Evolutionary conservation across 768 basidiomycete species (phyloP), one percentile per base, ranked within the genome.

Genomic region (Lactarius sp.): DNA sequence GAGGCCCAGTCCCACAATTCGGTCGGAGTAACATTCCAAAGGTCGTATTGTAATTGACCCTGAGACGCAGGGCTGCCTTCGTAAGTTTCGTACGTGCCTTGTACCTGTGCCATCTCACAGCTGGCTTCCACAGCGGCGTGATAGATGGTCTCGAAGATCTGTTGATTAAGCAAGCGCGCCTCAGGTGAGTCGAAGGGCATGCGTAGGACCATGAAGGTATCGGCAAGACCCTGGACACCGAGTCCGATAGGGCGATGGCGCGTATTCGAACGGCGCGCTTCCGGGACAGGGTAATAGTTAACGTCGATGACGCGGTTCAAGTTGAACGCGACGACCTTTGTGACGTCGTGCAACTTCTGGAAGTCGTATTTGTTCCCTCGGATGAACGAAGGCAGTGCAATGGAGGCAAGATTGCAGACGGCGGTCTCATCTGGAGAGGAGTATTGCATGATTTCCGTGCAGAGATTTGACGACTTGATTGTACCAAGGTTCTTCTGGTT

Each of bases 91-190:
- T 98, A 99, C 3, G 89, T 81, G 27, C 92, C 94, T 20, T 88
- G 85, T 60, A 70, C 77, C 72, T 79, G 83, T 22, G 96, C 94
- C 62, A 98, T 75, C 76, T 98, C 97, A 63, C 82, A 85, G 66
- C 92, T 94, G 4, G 92, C 87, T 75, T 98, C 96, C 31, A 94
- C 83, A 1, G 92, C 91, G 61, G 83, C 96, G 69, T 99, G 94
- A 74, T 98, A 99, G 73, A 99, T 98, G 14, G 97, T 99, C 80
- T 99, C 97, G 74, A 97, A 98, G 75, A 99, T 98, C 76, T 96
- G 85, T 66, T 88, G 80, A 79, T 99, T 98, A 68, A 99, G 85
- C 69, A 86, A 77, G 71, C 88, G 87, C 14, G 96, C 97, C 50
- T 85, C 87, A 18, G 80, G 81, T 2, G 92, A 93, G 70, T 98